phyloP scores from a whole-genome alignment of 352 stramenopile genomes.

The Blastocystis sp. region DNA sequence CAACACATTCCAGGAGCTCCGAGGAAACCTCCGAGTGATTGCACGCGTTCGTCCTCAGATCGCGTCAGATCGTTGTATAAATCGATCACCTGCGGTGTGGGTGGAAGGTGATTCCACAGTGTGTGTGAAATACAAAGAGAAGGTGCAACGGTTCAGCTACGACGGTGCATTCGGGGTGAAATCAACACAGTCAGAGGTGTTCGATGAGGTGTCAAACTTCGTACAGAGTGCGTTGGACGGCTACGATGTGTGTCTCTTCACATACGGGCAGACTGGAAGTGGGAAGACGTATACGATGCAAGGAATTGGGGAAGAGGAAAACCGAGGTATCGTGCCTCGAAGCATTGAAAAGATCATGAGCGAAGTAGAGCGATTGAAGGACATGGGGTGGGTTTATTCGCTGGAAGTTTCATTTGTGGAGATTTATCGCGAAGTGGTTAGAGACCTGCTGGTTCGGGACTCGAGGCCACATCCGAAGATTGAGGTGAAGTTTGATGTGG shows the following conservation, averaged over 20 bases:
- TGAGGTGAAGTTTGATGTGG: slow-evolving; percentile 73
- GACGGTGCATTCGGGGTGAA: slow-evolving; percentile 89
- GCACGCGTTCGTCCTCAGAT: slow-evolving; percentile 84
- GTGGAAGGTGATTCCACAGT: slow-evolving; percentile 64
- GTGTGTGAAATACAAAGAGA: slow-evolving; percentile 62
- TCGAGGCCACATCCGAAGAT: slow-evolving; percentile 68
- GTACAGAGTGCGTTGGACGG: slow-evolving; percentile 92
- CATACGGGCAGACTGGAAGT: slow-evolving; percentile 86
- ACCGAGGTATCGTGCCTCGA: slow-evolving; percentile 91
- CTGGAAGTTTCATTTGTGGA: slow-evolving; percentile 96
- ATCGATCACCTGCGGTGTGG: slow-evolving; percentile 30
- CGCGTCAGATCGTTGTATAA: slow-evolving; percentile 69
- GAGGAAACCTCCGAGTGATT: slow-evolving; percentile 96
- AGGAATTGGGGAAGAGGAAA: slow-evolving; percentile 79
- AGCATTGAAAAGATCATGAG: slow-evolving; percentile 89
- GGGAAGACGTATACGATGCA: slow-evolving; percentile 95
- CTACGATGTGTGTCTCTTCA: slow-evolving; percentile 91
- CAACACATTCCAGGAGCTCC: slow-evolving; percentile 98
- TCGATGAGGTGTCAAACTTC: slow-evolving; percentile 91
- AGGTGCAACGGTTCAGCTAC: slow-evolving; percentile 83
- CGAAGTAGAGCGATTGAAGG: slow-evolving; percentile 69
- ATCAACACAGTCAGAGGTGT: slow-evolving; percentile 88
- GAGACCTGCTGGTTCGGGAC: slow-evolving; percentile 83
- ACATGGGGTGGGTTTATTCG: slow-evolving; percentile 87
- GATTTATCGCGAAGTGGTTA: slow-evolving; percentile 99